These are phyloP conservation scores for Seiridium cupressi DNA, from an alignment of 2,329 filamentous ascomycete species.

Conservation along the genomic window DNA sequence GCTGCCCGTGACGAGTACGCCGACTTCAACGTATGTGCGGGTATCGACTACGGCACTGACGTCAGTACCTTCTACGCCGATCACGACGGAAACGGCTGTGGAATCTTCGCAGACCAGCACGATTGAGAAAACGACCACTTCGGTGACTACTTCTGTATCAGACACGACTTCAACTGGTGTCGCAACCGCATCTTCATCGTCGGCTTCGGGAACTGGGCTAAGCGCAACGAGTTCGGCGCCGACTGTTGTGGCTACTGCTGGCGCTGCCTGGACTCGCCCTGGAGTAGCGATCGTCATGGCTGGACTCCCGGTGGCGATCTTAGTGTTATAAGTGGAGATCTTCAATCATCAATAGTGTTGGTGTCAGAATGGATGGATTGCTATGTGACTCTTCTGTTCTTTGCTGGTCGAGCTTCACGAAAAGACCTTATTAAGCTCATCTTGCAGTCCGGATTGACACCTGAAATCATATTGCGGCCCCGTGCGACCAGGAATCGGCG, in stretches of 20 bases:
- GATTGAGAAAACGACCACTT: background rate
- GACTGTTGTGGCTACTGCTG: too few relatives aligned
- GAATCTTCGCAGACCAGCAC: background rate
- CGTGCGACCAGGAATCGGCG: conserved; percentile 11
- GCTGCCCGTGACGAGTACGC: background rate
- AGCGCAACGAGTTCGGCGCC: too few relatives aligned
- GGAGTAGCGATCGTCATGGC: too few relatives aligned
- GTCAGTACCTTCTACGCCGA: background rate
- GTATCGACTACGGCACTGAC: background rate
- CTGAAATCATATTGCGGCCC: background rate
- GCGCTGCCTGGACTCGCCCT: too few relatives aligned
- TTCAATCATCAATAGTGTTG: too few relatives aligned
- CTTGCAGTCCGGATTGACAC: background rate
- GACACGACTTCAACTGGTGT: too few relatives aligned
- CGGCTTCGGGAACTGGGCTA: too few relatives aligned
- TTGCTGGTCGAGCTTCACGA: background rate
- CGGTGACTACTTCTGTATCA: background rate
- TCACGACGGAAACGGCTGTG: background rate
- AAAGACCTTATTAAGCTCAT: background rate
- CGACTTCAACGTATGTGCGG: background rate
- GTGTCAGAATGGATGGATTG: too few relatives aligned
- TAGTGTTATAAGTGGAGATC: too few relatives aligned
- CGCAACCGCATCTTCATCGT: too few relatives aligned
- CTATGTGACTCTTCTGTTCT: background rate
- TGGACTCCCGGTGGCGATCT: too few relatives aligned